Conservation (phyloP, 176 grass and related monocot genomes). For the Musa itinerans region DNA sequence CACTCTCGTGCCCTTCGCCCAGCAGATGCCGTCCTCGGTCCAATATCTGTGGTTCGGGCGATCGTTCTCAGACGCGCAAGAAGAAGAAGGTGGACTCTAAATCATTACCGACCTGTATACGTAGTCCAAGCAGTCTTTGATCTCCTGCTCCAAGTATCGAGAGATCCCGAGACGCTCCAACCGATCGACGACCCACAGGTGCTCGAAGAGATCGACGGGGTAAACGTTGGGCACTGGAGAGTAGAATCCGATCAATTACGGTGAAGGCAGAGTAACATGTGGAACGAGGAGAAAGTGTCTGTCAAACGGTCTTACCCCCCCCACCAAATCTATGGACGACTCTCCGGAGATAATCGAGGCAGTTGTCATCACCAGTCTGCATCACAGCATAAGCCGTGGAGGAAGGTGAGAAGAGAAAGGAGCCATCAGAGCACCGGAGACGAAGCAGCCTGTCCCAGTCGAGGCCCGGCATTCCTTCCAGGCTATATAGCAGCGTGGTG, state of each 20-base stretch:
- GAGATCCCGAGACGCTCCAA: constrained; percentile 67
- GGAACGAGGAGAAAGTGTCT: neutral
- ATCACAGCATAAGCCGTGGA: constrained; percentile 68
- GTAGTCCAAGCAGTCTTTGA: constrained; percentile 54
- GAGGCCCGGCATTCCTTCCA: constrained; percentile 71
- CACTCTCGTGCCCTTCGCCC: constrained; percentile 62
- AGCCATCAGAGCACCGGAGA: constrained; percentile 63
- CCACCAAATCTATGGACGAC: too few species aligned
- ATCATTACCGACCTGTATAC: constrained; percentile 40
- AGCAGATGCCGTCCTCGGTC: constrained; percentile 81
- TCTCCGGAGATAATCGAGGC: constrained; percentile 10
- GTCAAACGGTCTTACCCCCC: constrained; percentile 10
- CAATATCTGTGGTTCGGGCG: constrained; percentile 40
- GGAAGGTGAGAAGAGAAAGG: constrained; percentile 71
- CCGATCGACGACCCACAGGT: constrained; percentile 57
- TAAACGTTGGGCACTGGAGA: constrained; percentile 65
- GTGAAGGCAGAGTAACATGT: too few species aligned
- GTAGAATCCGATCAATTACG: neutral
- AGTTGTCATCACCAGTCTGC: constrained; percentile 66
- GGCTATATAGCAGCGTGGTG: constrained; percentile 64
- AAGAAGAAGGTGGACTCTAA: neutral
- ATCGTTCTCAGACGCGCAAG: neutral
- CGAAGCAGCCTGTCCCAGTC: constrained; percentile 61
- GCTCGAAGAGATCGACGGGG: constrained; percentile 79
- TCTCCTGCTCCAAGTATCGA: constrained; percentile 61